Conservation (phyloP, 306 rosid species). For the Prunus persica region Prunus_persica_NCBIv2 NC_034013.1:12199001-12199500, state of each 20-base stretch:
- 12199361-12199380: neutral
- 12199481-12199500: no score
- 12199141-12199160: no score
- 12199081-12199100: neutral
- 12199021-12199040: neutral
- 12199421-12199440: no score
- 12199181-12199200: no score
- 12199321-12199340: neutral
- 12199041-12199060: neutral
- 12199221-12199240: neutral
- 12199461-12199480: neutral
- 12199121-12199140: no score
- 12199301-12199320: neutral
- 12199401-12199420: neutral
- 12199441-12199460: no score
- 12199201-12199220: no score
- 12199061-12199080: slow-evolving; percentile 5
- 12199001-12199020: slow-evolving; percentile 32
- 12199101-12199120: neutral
- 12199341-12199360: neutral
- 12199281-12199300: neutral
- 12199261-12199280: no score
- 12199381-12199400: neutral
- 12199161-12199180: no score
- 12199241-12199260: neutral